A percentile compares a stretch with the other conserved stretches of the same genome.
Conservation (phyloP, 176 grass and related monocot genomes). For the Stipa capillata region DNA sequence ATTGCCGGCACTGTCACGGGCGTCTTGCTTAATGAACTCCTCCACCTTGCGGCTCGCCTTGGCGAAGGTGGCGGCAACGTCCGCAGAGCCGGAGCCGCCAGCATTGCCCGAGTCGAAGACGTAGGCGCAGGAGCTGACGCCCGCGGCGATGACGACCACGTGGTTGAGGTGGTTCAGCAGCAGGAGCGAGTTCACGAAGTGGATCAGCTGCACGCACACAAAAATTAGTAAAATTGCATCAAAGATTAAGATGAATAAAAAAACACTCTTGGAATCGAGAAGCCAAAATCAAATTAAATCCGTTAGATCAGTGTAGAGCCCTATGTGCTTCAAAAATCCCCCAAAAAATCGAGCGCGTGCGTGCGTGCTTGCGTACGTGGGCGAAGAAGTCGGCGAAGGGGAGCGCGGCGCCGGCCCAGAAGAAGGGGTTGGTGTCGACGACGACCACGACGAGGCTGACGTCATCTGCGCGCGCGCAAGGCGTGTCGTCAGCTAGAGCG, state of each 20-base stretch:
- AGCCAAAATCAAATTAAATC: not conserved
- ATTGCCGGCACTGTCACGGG: conserved; percentile 16
- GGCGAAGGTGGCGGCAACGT: conserved; percentile 38
- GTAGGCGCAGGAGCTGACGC: conserved; percentile 77
- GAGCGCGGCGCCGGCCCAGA: conserved; percentile 57
- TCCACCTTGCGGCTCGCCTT: conserved; percentile 51
- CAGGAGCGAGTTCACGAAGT: conserved; percentile 75
- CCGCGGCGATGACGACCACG: conserved; percentile 57
- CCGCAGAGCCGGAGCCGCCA: not conserved
- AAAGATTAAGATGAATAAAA: not conserved
- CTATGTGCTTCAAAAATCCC: not conserved
- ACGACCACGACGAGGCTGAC: conserved; percentile 71
- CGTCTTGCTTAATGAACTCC: conserved; percentile 57
- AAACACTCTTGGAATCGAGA: not conserved
- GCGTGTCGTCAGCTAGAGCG: not conserved
- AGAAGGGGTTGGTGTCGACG: conserved; percentile 91
- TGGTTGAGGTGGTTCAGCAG: conserved; percentile 82
- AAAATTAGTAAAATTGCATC: not conserved
- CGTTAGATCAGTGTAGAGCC: not conserved
- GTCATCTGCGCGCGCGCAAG: conserved; percentile 44
- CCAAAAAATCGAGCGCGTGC: not conserved
- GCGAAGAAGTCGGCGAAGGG: conserved; percentile 71
- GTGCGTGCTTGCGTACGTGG: conserved; percentile 29
- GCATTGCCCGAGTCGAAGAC: conserved; percentile 58
- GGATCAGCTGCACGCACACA: conserved; percentile 46